These are phyloP conservation scores for Platismatia glauca DNA, from an alignment of 495 filamentous ascomycete genomes.

Conservation along the genomic window DNA sequence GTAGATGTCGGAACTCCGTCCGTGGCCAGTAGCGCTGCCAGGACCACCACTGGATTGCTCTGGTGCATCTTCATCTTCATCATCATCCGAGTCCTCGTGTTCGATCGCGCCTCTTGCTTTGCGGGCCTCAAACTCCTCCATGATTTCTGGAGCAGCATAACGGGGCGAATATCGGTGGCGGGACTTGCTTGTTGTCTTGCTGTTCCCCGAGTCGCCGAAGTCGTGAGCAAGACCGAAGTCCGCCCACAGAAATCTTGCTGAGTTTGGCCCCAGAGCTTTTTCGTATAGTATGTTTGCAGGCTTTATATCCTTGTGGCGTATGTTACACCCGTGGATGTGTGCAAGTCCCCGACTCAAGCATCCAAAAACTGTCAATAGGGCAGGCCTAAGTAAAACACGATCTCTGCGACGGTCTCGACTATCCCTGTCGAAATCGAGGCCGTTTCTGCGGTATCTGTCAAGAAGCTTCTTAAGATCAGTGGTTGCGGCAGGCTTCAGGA, in stretches of 20 bases:
- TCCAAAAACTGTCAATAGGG: conserved; percentile 10
- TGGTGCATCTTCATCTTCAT: neutral
- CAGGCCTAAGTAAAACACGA: neutral
- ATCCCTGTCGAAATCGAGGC: neutral
- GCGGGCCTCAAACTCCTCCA: conserved; percentile 2
- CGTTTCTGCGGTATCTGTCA: neutral
- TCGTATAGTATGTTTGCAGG: conserved; percentile 17
- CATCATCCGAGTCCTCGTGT: neutral
- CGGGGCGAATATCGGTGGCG: conserved; percentile 11
- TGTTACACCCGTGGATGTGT: conserved; percentile 9
- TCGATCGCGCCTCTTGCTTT: neutral
- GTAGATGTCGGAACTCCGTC: neutral
- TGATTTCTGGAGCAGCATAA: conserved; percentile 18
- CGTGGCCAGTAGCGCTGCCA: neutral
- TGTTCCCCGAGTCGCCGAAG: conserved; percentile 25
- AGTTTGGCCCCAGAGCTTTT: neutral
- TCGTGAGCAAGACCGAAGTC: conserved; percentile 33
- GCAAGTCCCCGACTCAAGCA: conserved; percentile 6
- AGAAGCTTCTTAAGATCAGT: conserved; percentile 11
- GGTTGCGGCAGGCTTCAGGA: conserved; percentile 18
- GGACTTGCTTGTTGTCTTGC: conserved; percentile 11
- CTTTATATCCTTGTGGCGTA: conserved; percentile 18
- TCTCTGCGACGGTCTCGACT: neutral
- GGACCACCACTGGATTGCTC: neutral
- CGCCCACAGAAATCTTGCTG: conserved; percentile 19